These are phyloP conservation scores for Pelargonium myrrhifolium DNA, from an alignment of 441 rosid genomes.

Conservation along the genomic window DNA sequence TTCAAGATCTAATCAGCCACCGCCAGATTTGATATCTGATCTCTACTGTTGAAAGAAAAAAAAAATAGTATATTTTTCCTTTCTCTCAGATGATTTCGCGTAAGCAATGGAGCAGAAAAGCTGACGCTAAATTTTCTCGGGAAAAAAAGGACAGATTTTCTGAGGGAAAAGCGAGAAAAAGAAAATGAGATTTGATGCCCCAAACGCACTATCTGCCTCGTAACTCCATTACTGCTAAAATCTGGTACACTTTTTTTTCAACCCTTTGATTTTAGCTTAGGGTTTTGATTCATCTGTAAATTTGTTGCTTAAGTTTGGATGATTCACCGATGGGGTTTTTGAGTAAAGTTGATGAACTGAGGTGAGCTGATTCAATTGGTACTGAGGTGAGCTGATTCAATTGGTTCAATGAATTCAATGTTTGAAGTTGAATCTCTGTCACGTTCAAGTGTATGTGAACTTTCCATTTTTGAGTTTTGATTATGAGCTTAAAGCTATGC, in stretches of 20 bases:
- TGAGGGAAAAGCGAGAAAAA: constrained; percentile 10
- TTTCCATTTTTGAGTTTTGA: background rate
- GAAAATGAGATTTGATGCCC: constrained; percentile 14
- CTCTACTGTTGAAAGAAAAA: background rate
- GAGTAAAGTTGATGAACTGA: background rate
- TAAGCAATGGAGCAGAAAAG: constrained; percentile 20
- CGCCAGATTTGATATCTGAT: constrained; percentile 1
- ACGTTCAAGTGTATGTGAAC: background rate
- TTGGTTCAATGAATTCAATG: background rate
- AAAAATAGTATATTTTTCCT: background rate
- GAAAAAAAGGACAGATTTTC: constrained; percentile 22
- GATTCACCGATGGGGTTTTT: background rate
- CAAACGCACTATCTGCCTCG: background rate
- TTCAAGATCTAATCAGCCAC: background rate
- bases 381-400: background rate
- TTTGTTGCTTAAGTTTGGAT: background rate
- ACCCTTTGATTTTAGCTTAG: background rate
- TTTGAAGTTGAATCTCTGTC: too few species aligned
- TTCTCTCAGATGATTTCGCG: constrained; percentile 14
- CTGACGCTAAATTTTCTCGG: constrained; percentile 23
- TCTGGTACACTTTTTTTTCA: constrained; percentile 20
- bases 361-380: too few species aligned
- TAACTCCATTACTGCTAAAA: constrained; percentile 7
- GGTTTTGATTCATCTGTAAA: background rate
- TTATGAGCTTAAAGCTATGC: background rate